These are phyloP conservation scores for Grosmannia huntii DNA, from an alignment of 2,329 filamentous ascomycete genomes.

Conservation along the genomic window DNA sequence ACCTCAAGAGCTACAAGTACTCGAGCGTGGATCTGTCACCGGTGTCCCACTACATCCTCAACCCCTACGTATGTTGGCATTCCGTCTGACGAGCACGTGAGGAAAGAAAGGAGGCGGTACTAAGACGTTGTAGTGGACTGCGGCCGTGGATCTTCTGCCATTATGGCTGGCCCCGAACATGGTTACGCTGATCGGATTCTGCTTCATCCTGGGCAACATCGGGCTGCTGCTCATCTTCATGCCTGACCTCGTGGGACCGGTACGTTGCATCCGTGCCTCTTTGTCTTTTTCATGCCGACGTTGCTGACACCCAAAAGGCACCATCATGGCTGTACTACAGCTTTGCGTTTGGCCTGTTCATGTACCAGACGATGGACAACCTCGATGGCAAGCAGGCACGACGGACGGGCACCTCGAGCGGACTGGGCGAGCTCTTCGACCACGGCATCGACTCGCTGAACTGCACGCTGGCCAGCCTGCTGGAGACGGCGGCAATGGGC, in stretches of 20 bases:
- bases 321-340: slow-evolving; percentile 91
- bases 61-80: slow-evolving; percentile 67
- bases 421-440: slow-evolving; percentile 91
- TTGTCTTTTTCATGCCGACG: neutral
- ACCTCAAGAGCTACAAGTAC: slow-evolving; percentile 95
- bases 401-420: slow-evolving; percentile 86
- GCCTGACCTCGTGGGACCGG: slow-evolving; percentile 81
- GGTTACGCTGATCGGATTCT: slow-evolving; percentile 90
- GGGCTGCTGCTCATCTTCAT: slow-evolving; percentile 61
- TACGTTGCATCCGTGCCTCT: slow-evolving; percentile 28
- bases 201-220: slow-evolving; percentile 83
- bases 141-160: slow-evolving; percentile 78
- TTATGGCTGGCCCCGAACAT: slow-evolving; percentile 97
- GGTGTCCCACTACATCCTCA: slow-evolving; percentile 84
- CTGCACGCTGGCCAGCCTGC: slow-evolving; percentile 82
- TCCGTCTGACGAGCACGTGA: neutral
- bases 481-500: slow-evolving; percentile 88
- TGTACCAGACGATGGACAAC: slow-evolving; percentile 99
- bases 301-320: slow-evolving; percentile 35
- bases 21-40: slow-evolving; percentile 93
- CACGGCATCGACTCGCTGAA: slow-evolving; percentile 98
- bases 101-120: neutral
- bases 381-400: slow-evolving; percentile 96
- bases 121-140: slow-evolving; percentile 68
- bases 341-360: slow-evolving; percentile 91